Percentiles rank a stretch among this genome's conserved stretches.
Conservation (phyloP, 2,329 filamentous ascomycete genomes). For the Arachnopeziza araneosa region DNA sequence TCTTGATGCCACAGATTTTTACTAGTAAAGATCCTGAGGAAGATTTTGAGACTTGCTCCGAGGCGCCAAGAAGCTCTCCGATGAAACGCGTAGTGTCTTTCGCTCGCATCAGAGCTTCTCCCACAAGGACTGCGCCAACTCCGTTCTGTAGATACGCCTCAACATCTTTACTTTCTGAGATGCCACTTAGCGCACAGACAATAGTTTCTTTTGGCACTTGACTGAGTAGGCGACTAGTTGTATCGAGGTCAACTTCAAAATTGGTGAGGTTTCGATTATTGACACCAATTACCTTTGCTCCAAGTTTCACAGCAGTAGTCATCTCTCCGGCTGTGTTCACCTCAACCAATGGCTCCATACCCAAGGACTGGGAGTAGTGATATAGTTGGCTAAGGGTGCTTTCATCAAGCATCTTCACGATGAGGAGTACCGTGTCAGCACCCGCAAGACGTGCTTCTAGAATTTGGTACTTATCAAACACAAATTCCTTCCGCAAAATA, state of each 20-base stretch:
- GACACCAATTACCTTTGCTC: constrained; percentile 88
- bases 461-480: constrained; percentile 98
- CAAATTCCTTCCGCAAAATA: constrained; percentile 89
- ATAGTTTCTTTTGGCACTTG: constrained; percentile 82
- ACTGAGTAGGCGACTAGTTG: constrained; percentile 80
- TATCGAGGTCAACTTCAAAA: constrained; percentile 93
- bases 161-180: constrained; percentile 84
- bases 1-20: constrained; percentile 93
- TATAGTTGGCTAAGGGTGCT: constrained; percentile 73
- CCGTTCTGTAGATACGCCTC: constrained; percentile 81
- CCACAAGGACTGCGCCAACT: constrained; percentile 88
- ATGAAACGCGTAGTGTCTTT: constrained; percentile 80
- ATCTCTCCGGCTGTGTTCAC: constrained; percentile 95
- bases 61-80: constrained; percentile 67
- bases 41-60: constrained; percentile 30
- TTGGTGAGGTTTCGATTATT: constrained; percentile 96
- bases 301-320: constrained; percentile 77
- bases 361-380: constrained; percentile 79
- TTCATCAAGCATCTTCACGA: constrained; percentile 93
- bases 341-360: constrained; percentile 97
- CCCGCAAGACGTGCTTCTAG: constrained; percentile 88
- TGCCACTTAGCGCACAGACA: constrained; percentile 90
- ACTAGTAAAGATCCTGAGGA: constrained; percentile 57
- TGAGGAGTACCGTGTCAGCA: constrained; percentile 89
- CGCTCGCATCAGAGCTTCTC: constrained; percentile 92